Evolutionary conservation across 2,329 filamentous ascomycete genomes (phyloP).

Genomic region (Aspergillus japonicus): DNA sequence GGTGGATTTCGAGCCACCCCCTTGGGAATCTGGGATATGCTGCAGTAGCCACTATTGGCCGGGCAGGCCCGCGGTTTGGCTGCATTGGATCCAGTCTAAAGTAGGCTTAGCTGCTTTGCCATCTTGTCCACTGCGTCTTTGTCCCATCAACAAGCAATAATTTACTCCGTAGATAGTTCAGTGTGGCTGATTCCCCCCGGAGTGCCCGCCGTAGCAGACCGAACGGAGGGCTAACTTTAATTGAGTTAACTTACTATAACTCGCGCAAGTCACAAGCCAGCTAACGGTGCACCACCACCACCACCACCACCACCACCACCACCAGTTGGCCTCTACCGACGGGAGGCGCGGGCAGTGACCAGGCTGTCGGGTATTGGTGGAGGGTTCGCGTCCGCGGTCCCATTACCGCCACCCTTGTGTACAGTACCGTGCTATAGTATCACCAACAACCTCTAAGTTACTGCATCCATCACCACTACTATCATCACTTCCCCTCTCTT

Average conservation of each 20-base stretch:
- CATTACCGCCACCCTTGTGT: too few species aligned
- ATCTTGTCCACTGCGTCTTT: not conserved
- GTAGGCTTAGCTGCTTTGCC: not conserved
- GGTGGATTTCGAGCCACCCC: not conserved
- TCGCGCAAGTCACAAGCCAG: not conserved
- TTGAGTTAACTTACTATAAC: not conserved
- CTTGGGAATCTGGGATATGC: not conserved
- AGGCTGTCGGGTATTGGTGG: conserved; percentile 19
- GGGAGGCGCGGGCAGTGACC: conserved; percentile 13
- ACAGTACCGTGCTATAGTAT: too few species aligned
- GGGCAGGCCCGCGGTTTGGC: conserved; percentile 4
- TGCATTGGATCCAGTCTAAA: not conserved
- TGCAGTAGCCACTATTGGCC: not conserved
- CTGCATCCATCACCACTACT: too few species aligned
- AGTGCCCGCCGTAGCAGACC: not conserved
- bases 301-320: conserved; percentile 7
- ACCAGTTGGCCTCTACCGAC: conserved; percentile 7
- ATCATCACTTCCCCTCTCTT: too few species aligned
- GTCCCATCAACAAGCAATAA: not conserved
- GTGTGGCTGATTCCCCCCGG: not conserved
- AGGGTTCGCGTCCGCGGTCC: conserved; percentile 1
- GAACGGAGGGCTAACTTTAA: not conserved
- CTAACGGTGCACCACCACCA: conserved; percentile 9
- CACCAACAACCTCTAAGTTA: too few species aligned
- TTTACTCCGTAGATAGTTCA: not conserved